Conservation (phyloP, 805 yeast genomes). For the Torulaspora microellipsoides region DNA sequence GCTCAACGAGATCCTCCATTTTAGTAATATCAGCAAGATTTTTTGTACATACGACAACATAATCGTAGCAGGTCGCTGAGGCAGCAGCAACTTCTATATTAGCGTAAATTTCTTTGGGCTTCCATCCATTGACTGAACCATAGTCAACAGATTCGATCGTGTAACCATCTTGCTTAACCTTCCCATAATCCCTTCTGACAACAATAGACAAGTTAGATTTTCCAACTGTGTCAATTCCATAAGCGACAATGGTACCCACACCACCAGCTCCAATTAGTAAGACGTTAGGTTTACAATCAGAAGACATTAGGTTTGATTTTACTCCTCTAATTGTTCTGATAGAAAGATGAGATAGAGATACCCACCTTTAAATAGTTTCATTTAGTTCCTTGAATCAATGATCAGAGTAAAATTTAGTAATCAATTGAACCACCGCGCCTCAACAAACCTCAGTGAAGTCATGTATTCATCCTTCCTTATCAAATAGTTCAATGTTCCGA, state of each 20-base stretch:
- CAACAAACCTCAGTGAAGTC: too few relatives aligned
- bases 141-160: slow-evolving; percentile 54
- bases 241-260: slow-evolving; percentile 70
- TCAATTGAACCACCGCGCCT: too few relatives aligned
- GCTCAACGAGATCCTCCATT: slow-evolving; percentile 47
- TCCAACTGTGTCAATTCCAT: slow-evolving; percentile 48
- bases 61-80: slow-evolving; percentile 42
- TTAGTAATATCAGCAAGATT: slow-evolving; percentile 60
- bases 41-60: slow-evolving; percentile 56
- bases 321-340: too few relatives aligned
- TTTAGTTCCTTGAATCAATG: too few relatives aligned
- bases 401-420: too few relatives aligned
- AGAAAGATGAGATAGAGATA: too few relatives aligned
- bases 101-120: slow-evolving; percentile 42
- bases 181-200: slow-evolving; percentile 55
- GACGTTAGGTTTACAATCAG: slow-evolving; percentile 25
- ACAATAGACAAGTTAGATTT: slow-evolving; percentile 51
- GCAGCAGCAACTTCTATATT: slow-evolving; percentile 40
- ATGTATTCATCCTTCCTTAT: too few relatives aligned
- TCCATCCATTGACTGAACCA: slow-evolving; percentile 47
- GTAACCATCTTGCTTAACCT: slow-evolving; percentile 47
- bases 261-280: slow-evolving; percentile 75
- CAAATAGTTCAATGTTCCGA: too few relatives aligned
- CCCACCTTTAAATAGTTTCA: too few relatives aligned
- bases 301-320: neutral